Conservation (phyloP, 176 grass and related monocot genomes). For the Dactylis glomerata region DNA sequence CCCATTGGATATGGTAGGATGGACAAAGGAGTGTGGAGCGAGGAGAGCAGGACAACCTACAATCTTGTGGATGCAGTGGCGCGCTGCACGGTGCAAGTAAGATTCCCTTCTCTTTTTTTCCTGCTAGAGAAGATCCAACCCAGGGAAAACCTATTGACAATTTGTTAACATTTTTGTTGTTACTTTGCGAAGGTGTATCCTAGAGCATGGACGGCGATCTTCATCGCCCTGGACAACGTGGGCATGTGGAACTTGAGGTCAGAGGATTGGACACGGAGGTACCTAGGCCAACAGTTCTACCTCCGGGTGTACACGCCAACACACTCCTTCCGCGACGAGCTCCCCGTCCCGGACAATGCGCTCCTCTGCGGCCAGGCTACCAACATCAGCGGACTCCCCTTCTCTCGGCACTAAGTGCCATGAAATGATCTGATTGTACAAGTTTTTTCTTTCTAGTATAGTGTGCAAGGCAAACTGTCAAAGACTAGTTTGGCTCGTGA, state of each 20-base stretch:
- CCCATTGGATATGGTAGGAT: conserved; percentile 37
- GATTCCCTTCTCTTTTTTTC: not conserved
- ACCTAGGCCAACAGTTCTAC: conserved; percentile 85
- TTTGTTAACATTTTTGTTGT: not conserved
- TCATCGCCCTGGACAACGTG: conserved; percentile 67
- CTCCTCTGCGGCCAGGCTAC: conserved; percentile 67
- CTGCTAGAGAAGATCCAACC: not conserved
- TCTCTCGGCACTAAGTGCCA: not conserved
- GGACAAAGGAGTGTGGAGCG: conserved; percentile 67
- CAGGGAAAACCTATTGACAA: not conserved
- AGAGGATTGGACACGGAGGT: conserved; percentile 62
- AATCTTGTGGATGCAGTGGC: conserved; percentile 79
- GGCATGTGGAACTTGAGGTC: conserved; percentile 85
- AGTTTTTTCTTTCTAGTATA: not conserved
- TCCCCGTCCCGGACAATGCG: conserved; percentile 57
- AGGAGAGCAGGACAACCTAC: conserved; percentile 55
- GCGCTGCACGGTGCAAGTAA: conserved; percentile 76
- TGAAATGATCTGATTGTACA: not conserved
- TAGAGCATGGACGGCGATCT: conserved; percentile 56
- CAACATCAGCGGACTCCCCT: not conserved
- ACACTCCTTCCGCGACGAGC: conserved; percentile 65
- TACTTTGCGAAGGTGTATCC: conserved; percentile 57
- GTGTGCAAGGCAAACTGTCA: not conserved
- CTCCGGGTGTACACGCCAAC: conserved; percentile 72
- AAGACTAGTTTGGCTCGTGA: not conserved